Conservation (phyloP, 768 basidiomycete genomes). For the Russula virescens region DNA sequence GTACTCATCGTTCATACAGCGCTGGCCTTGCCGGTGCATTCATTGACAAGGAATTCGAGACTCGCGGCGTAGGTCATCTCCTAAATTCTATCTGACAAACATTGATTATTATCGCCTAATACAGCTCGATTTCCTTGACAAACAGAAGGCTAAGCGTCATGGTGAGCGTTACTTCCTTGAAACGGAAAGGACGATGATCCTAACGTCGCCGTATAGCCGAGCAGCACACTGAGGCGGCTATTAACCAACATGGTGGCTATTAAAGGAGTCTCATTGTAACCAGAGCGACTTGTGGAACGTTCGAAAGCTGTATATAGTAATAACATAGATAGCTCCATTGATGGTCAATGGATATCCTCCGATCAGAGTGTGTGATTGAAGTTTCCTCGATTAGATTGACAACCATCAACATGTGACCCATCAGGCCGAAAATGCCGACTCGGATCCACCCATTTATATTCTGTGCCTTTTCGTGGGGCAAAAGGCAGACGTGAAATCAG, state of each 20-base stretch:
- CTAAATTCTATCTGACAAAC: not conserved
- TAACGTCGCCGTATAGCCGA: not conserved
- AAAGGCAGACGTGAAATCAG: not conserved
- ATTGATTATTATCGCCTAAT: not conserved
- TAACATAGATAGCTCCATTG: not conserved
- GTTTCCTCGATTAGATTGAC: too few species aligned
- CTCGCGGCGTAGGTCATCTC: constrained; percentile 43
- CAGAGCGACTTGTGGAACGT: too few species aligned
- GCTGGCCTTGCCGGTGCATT: constrained; percentile 52
- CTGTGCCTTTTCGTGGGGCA: too few species aligned
- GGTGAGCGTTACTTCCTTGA: constrained; percentile 26
- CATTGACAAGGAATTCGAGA: constrained; percentile 51
- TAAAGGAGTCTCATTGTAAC: not conserved
- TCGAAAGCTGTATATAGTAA: not conserved
- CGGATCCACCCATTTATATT: too few species aligned
- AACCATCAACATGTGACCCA: too few species aligned
- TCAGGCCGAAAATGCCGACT: too few species aligned
- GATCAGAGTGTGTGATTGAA: not conserved
- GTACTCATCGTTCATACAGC: constrained; percentile 28
- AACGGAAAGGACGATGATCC: not conserved
- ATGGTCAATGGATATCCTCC: not conserved
- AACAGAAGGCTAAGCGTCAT: constrained; percentile 37
- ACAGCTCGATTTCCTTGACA: constrained; percentile 44
- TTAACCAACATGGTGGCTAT: not conserved
- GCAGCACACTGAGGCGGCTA: not conserved